Conservation (phyloP, 306 rosid genomes). For the Castanea crenata region DNA sequence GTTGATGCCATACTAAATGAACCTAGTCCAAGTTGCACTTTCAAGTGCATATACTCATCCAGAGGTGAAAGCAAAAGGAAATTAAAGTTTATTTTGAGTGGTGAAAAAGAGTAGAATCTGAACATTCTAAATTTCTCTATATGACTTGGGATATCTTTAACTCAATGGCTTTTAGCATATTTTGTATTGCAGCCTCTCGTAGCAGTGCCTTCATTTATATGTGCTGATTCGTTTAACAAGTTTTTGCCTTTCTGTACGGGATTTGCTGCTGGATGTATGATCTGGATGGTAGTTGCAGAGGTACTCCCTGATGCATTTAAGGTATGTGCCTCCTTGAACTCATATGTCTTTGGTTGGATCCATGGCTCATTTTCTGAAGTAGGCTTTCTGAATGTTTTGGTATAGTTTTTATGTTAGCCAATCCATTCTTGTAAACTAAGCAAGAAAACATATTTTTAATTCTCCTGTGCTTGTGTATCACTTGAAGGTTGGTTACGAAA, state of each 20-base stretch:
- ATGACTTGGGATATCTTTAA: constrained; percentile 6
- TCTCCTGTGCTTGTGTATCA: neutral
- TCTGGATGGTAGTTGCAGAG: constrained; percentile 99
- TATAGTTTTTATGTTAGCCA: neutral
- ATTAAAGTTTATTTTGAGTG: neutral
- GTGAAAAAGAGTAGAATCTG: neutral
- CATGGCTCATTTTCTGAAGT: neutral
- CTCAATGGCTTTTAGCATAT: constrained; percentile 4
- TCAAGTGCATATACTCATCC: neutral
- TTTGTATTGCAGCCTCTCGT: constrained; percentile 80
- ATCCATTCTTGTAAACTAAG: neutral
- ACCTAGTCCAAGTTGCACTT: neutral
- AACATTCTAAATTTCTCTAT: neutral
- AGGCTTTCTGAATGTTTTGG: neutral
- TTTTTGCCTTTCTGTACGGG: constrained; percentile 97
- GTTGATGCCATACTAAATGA: neutral
- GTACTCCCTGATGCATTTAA: constrained; percentile 99
- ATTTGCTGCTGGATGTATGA: constrained; percentile 99
- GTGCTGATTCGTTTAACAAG: constrained; percentile 96
- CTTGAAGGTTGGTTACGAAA: neutral
- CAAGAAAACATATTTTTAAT: neutral
- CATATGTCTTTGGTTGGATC: neutral
- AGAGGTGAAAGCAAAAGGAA: neutral
- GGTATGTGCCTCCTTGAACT: constrained; percentile 42
- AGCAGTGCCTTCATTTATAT: constrained; percentile 96